Conservation (phyloP, 2,329 filamentous ascomycete genomes). For the Simplicillium aogashimaense region DNA sequence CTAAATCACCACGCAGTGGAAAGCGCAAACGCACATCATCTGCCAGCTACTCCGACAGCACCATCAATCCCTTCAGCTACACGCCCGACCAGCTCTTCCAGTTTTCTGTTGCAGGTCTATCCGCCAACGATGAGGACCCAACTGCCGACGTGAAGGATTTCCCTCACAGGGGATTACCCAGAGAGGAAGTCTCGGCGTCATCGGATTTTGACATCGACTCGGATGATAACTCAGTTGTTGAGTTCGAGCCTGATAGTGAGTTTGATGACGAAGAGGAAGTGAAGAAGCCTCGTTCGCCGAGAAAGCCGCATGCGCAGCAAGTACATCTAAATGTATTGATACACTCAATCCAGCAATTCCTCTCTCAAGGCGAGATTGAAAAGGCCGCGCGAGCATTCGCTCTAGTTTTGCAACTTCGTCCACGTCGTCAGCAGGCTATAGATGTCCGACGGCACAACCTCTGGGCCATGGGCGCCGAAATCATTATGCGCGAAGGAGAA, state of each 20-base stretch:
- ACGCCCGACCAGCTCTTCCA: constrained; percentile 40
- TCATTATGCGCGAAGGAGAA: constrained; percentile 57
- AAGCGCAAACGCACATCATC: too few relatives aligned
- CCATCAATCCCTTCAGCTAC: constrained; percentile 45
- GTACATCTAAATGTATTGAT: constrained; percentile 57
- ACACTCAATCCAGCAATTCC: constrained; percentile 60
- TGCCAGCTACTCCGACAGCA: neutral
- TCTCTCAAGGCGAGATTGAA: constrained; percentile 59
- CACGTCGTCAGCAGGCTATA: constrained; percentile 28
- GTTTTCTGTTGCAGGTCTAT: constrained; percentile 42
- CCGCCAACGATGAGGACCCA: constrained; percentile 32
- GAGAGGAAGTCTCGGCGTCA: constrained; percentile 2
- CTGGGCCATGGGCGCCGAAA: constrained; percentile 80
- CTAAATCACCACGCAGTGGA: too few relatives aligned
- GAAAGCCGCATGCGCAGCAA: constrained; percentile 7
- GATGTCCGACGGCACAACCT: constrained; percentile 61
- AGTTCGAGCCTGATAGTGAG: constrained; percentile 75
- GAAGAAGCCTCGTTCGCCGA: constrained; percentile 8
- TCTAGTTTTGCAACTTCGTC: constrained; percentile 52
- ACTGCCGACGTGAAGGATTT: constrained; percentile 32
- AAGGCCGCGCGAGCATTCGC: constrained; percentile 69
- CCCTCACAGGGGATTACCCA: constrained; percentile 33
- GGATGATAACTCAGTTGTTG: constrained; percentile 61
- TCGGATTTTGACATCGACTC: constrained; percentile 46
- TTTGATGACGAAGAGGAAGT: constrained; percentile 23